Conservation (phyloP, 805 yeast genomes). For the Metschnikowia hibisci region DNA sequence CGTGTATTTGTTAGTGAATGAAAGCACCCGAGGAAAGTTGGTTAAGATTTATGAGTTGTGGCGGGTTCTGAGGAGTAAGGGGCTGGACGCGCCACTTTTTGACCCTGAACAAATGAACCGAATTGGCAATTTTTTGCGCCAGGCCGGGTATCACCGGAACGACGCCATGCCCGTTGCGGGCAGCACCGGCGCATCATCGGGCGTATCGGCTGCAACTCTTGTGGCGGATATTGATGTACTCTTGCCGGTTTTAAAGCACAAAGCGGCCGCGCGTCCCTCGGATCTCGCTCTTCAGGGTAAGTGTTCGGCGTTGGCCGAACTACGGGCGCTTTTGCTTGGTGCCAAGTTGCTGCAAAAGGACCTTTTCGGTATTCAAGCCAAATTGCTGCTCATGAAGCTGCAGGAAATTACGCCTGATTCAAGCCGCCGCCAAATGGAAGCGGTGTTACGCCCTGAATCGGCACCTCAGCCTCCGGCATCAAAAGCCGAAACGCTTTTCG, state of each 20-base stretch:
- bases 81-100: conserved; percentile 66
- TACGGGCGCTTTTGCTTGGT: conserved; percentile 37
- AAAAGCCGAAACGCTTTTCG: conserved; percentile 30
- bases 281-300: conserved; percentile 43
- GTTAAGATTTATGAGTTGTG: conserved; percentile 82
- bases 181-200: background rate
- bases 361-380: conserved; percentile 35
- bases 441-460: conserved; percentile 2
- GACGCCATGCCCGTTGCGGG: conserved; percentile 5
- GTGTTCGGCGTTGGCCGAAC: conserved; percentile 42
- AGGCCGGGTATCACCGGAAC: conserved; percentile 24
- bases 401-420: conserved; percentile 12
- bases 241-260: conserved; percentile 40
- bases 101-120: conserved; percentile 62
- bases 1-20: conserved; percentile 76
- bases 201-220: conserved; percentile 11
- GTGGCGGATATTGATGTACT: conserved; percentile 36
- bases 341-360: conserved; percentile 34
- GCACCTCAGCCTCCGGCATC: conserved; percentile 12
- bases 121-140: conserved; percentile 65
- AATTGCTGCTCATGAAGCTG: conserved; percentile 32
- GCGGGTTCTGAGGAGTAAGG: conserved; percentile 62
- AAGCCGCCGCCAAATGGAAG: conserved; percentile 2
- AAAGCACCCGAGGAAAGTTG: conserved; percentile 64
- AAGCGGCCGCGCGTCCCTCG: conserved; percentile 29